Percentiles rank a stretch among this genome's conserved stretches.
Conservation (phyloP, 2,329 filamentous ascomycete genomes). For the Colletotrichum limetticola region DNA sequence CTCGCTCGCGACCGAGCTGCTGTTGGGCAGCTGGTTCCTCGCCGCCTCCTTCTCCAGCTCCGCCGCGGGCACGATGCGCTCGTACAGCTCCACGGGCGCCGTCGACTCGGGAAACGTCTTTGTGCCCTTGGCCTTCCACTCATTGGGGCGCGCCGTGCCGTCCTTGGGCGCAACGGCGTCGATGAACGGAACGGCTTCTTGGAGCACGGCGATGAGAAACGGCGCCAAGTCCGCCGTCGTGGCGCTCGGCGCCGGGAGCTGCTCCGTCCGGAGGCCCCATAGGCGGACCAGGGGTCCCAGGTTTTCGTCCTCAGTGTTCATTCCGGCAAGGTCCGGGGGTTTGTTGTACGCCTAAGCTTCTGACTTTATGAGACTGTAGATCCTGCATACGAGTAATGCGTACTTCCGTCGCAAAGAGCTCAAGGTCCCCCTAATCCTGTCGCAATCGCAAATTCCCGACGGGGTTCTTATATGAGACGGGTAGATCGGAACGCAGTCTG, state of each 20-base stretch:
- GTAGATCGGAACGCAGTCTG: neutral
- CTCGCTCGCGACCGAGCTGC: conserved; percentile 50
- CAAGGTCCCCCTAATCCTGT: no score
- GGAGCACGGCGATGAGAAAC: conserved; percentile 63
- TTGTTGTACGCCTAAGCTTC: neutral
- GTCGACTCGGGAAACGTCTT: conserved; percentile 61
- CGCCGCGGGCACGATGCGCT: conserved; percentile 58
- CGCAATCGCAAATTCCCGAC: neutral
- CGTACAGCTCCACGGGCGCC: conserved; percentile 63
- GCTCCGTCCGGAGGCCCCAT: conserved; percentile 59
- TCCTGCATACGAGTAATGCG: conserved; percentile 5
- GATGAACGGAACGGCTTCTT: conserved; percentile 70
- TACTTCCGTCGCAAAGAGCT: neutral
- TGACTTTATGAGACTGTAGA: neutral
- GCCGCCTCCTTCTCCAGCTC: conserved; percentile 54
- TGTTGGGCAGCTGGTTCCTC: conserved; percentile 43
- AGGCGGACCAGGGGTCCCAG: conserved; percentile 64
- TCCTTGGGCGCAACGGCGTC: conserved; percentile 60
- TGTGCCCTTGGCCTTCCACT: conserved; percentile 63
- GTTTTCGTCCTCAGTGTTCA: conserved; percentile 29
- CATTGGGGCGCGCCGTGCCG: conserved; percentile 43
- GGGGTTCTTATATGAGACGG: conserved; percentile 9
- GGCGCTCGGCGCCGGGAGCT: conserved; percentile 57
- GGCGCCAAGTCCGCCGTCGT: conserved; percentile 55
- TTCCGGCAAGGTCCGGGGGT: neutral